These are phyloP conservation scores for Beta macrorhiza DNA, from an alignment of 179 eudicot species.

Conservation along the genomic window DNA sequence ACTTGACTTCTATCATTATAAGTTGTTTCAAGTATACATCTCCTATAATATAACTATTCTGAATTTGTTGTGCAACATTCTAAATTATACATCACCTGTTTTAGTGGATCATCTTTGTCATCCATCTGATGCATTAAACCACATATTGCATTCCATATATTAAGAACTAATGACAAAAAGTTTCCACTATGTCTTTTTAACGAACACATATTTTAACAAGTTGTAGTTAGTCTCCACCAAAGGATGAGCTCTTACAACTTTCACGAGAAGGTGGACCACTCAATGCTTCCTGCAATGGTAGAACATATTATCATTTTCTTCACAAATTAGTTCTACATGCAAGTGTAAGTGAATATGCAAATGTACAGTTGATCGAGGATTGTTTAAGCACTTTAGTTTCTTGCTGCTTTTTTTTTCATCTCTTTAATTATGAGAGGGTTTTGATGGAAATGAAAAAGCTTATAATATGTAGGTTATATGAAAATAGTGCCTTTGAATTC, in stretches of 20 bases:
- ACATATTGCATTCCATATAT: neutral
- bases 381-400: too few relatives aligned
- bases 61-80: constrained; percentile 6
- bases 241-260: constrained; percentile 16
- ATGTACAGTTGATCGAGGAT: too few relatives aligned
- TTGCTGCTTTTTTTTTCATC: too few relatives aligned
- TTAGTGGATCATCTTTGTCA: neutral
- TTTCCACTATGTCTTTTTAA: neutral
- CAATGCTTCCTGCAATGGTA: constrained; percentile 19
- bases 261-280: constrained; percentile 32
- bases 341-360: neutral
- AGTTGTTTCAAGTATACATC: neutral
- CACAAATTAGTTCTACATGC: neutral
- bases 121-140: neutral
- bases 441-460: too few relatives aligned
- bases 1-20: neutral
- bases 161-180: neutral
- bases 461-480: too few relatives aligned
- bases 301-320: neutral
- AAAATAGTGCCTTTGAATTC: too few relatives aligned
- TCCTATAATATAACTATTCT: constrained; percentile 7
- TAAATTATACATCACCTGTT: neutral
- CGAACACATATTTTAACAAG: neutral
- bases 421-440: too few relatives aligned
- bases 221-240: neutral